Evolutionary conservation across 768 basidiomycete species (phyloP).

Genomic region (Tulasnella sp.): DNA sequence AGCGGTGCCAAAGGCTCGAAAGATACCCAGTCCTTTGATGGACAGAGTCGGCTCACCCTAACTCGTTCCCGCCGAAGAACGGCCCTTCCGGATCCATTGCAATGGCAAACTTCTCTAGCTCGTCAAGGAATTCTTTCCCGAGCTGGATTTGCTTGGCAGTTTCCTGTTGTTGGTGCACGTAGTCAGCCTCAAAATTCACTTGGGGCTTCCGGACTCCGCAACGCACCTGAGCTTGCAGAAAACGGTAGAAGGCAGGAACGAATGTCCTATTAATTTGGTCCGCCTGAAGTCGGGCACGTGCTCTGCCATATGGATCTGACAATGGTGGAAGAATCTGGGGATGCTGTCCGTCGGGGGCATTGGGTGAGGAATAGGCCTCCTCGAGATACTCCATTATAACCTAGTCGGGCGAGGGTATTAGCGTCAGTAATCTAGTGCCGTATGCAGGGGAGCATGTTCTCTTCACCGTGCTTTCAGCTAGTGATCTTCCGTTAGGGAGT

Average conservation of each 20-base stretch:
- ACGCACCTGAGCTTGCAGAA: conserved; percentile 52
- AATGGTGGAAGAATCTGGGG: conserved; percentile 54
- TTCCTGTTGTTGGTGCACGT: conserved; percentile 41
- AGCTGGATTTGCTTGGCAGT: conserved; percentile 46
- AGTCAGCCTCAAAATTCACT: background rate
- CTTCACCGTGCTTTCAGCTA: conserved; percentile 18
- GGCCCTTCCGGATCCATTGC: conserved; percentile 44
- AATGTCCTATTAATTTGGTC: conserved; percentile 63
- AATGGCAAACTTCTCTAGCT: conserved; percentile 49
- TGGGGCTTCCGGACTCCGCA: too few species aligned
- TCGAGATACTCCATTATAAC: conserved; percentile 24
- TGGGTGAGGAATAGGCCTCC: conserved; percentile 19
- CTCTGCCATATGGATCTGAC: conserved; percentile 62
- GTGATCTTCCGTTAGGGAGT: background rate
- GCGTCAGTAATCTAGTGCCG: background rate
- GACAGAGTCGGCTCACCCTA: conserved; percentile 3
- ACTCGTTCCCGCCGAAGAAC: conserved; percentile 11
- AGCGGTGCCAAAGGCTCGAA: background rate
- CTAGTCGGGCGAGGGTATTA: background rate
- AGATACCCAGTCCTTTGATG: background rate
- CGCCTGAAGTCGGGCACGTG: conserved; percentile 60
- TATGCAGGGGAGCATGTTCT: too few species aligned
- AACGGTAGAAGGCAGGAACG: conserved; percentile 70
- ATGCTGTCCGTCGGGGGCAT: background rate
- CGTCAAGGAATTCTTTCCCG: conserved; percentile 52